These are phyloP conservation scores for Ilyonectria destructans DNA, from an alignment of 2,329 filamentous ascomycete genomes.

Conservation along the genomic window DNA sequence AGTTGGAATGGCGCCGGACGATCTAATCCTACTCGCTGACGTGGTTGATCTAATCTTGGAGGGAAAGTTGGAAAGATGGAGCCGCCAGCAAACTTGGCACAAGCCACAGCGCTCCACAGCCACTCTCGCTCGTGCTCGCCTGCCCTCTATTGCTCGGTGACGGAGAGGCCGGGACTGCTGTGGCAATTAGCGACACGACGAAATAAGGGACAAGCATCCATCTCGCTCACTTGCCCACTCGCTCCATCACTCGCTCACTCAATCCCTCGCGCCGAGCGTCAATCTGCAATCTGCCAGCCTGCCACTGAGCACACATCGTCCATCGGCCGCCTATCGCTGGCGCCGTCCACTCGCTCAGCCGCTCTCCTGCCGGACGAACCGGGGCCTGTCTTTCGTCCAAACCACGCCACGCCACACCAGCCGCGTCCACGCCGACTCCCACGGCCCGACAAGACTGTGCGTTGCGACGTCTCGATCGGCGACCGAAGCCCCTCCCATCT, in stretches of 20 bases:
- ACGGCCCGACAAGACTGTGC: slow-evolving; percentile 17
- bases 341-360: neutral
- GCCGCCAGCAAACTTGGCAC: slow-evolving; percentile 11
- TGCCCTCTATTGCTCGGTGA: neutral
- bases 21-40: slow-evolving; percentile 18
- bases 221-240: too few relatives aligned
- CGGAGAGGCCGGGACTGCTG: neutral
- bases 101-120: slow-evolving; percentile 22
- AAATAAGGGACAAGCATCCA: neutral
- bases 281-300: neutral
- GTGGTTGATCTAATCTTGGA: slow-evolving; percentile 31
- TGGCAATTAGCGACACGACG: neutral
- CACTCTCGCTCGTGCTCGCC: slow-evolving; percentile 3
- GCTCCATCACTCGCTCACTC: too few relatives aligned
- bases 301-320: neutral
- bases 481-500: slow-evolving; percentile 8
- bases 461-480: slow-evolving; percentile 11
- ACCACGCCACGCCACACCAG: slow-evolving; percentile 20
- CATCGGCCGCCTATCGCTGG: neutral
- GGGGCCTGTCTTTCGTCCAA: neutral
- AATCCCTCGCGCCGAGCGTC: neutral
- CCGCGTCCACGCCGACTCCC: slow-evolving; percentile 4
- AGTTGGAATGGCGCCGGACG: slow-evolving; percentile 1
- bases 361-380: neutral
- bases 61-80: slow-evolving; percentile 5